These are phyloP conservation scores for Carex sylvatica DNA, from an alignment of 202 grass and related monocot genomes.

Conservation along the genomic window DNA sequence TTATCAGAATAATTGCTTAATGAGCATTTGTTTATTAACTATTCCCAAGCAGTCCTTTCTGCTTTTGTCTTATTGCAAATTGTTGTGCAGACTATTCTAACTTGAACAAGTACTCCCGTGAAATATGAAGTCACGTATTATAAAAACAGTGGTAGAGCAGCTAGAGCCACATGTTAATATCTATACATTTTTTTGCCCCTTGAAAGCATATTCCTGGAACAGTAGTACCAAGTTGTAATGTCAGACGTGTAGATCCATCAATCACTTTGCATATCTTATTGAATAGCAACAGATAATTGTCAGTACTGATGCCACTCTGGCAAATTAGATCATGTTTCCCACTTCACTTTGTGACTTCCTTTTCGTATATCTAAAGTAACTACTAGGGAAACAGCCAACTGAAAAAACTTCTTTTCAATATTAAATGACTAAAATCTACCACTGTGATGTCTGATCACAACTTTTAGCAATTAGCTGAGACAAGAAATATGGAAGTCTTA, in stretches of 20 bases:
- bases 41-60: not conserved
- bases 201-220: not conserved
- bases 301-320: conserved; percentile 13
- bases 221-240: not conserved
- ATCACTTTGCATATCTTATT: not conserved
- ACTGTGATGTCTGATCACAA: no score
- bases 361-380: conserved; percentile 2
- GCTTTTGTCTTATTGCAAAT: not conserved
- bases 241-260: not conserved
- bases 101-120: not conserved
- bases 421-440: not conserved
- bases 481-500: not conserved
- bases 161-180: no score
- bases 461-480: not conserved
- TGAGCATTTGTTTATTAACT: not conserved
- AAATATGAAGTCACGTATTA: not conserved
- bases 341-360: not conserved
- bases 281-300: not conserved
- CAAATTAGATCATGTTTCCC: conserved; percentile 6
- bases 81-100: not conserved
- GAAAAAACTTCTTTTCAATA: not conserved
- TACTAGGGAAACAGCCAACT: not conserved
- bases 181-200: not conserved
- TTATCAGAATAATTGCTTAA: not conserved
- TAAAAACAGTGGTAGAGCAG: not conserved